Conservation (phyloP, 345 rosid species). For the Garcia nutans region DNA sequence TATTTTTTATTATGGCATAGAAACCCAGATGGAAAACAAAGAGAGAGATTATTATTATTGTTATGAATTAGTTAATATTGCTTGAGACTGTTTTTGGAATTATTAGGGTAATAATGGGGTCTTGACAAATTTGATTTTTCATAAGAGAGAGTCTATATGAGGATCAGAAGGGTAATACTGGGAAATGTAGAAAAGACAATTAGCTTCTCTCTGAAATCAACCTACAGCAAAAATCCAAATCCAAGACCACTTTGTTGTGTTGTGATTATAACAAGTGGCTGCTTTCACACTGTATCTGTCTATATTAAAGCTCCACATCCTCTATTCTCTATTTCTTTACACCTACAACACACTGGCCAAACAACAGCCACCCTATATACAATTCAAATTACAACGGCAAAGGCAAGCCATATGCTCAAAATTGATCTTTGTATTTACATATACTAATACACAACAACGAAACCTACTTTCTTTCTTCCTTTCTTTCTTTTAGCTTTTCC, state of each 20-base stretch:
- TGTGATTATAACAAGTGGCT: conserved; percentile 20
- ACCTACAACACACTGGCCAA: conserved; percentile 13
- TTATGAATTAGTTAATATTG: too few relatives aligned
- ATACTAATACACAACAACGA: conserved; percentile 34
- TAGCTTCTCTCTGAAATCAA: conserved; percentile 25
- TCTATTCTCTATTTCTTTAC: conserved; percentile 29
- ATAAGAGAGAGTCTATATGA: neutral
- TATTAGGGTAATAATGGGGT: conserved; percentile 14
- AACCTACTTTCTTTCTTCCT: conserved; percentile 40
- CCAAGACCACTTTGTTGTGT: conserved; percentile 20
- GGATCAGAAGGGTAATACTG: conserved; percentile 21
- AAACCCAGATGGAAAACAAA: neutral
- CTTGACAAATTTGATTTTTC: neutral
- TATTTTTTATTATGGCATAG: too few relatives aligned
- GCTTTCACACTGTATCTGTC: conserved; percentile 16
- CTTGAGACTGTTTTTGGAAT: conserved; percentile 8
- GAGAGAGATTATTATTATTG: too few relatives aligned
- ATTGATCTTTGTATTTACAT: conserved; percentile 14
- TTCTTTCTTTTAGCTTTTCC: conserved; percentile 42
- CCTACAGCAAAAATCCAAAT: conserved; percentile 38
- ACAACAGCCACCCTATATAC: conserved; percentile 25
- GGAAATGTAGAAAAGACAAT: conserved; percentile 21
- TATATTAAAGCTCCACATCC: conserved; percentile 23
- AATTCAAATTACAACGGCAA: conserved; percentile 18
- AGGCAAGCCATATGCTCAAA: conserved; percentile 31